Conservation (phyloP, 176 grass and related monocot species). For the Guadua angustifolia region DNA sequence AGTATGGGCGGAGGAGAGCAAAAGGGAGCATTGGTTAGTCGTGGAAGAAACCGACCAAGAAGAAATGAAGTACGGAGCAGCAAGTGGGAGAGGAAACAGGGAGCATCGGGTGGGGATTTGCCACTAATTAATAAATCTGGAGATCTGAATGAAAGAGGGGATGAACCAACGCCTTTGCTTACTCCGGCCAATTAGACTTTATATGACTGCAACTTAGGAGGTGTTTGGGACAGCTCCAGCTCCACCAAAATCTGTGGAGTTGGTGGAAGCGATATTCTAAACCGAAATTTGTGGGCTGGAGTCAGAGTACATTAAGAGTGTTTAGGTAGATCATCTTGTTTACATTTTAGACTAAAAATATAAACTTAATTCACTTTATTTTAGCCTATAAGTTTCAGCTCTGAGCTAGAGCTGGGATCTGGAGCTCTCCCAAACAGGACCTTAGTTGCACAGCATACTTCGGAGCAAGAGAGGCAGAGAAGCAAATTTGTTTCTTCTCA, state of each 20-base stretch:
- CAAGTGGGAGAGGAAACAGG: conserved; percentile 28
- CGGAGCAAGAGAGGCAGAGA: neutral
- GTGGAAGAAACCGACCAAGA: conserved; percentile 16
- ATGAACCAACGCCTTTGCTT: neutral
- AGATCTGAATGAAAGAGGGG: neutral
- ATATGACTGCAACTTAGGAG: neutral
- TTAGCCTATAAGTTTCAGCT: too few relatives aligned
- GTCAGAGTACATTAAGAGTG: too few relatives aligned
- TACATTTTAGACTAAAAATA: too few relatives aligned
- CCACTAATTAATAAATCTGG: conserved; percentile 11
- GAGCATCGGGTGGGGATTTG: neutral
- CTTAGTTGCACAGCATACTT: neutral
- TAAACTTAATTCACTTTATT: too few relatives aligned
- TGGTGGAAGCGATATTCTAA: too few relatives aligned
- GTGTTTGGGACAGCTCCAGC: too few relatives aligned
- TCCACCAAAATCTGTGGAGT: too few relatives aligned
- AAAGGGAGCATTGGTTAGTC: neutral
- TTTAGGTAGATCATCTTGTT: too few relatives aligned
- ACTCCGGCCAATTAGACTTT: neutral
- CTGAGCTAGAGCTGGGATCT: too few relatives aligned
- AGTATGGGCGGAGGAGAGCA: neutral
- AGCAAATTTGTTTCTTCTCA: too few relatives aligned
- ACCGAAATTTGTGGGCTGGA: too few relatives aligned
- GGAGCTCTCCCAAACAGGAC: too few relatives aligned
- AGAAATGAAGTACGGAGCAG: neutral